Evolutionary conservation across 225 moss, liverwort and hornwort genomes (phyloP), one percentile per base, ranked within the genome.

Genomic region (Takakia lepidozioides): DNA sequence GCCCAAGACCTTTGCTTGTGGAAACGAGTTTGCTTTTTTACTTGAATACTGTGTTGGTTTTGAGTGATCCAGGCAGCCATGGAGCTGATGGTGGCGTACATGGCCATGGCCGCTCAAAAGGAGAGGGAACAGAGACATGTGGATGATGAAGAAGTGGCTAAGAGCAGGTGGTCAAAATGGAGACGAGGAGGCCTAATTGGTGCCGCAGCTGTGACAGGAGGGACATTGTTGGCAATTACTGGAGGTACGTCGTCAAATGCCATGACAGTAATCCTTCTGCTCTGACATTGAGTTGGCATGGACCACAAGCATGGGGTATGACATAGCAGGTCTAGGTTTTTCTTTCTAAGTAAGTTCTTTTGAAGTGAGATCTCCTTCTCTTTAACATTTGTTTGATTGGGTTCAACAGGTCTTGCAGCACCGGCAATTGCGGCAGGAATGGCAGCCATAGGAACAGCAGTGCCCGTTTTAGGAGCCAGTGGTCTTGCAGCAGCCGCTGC

Each of bases 1-100:
- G n/a, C n/a, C n/a, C n/a, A n/a, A n/a, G n/a, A n/a, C n/a, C n/a
- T n/a, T n/a, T n/a, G n/a, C n/a, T n/a, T n/a, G n/a, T n/a, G n/a
- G n/a, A n/a, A n/a, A n/a, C n/a, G n/a, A n/a, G n/a, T n/a, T n/a
- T n/a, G n/a, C n/a, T n/a, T n/a, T n/a, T n/a, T n/a, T n/a, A n/a
- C n/a, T n/a, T n/a, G n/a, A n/a, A n/a, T n/a, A n/a, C n/a, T n/a
- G n/a, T n/a, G n/a, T 48, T 24, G 10, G 29, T n/a, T 59, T 18
- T 21, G 13, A 13, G 5, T 57, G 53, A 64, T 65, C 62, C 84
- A 90, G 95, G 87, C 76, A 66, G 91, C 85, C 61, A 79, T 87
- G 67, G 98, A 98, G 71, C 76, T 98, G 25, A 81, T 98, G 98
- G 98, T 98, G 67, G 87, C 98, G 50, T 83, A 98, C 67, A 83